These are phyloP conservation scores for Candolleomyces eurysporus DNA, from an alignment of 768 basidiomycete species.

Conservation along the genomic window DNA sequence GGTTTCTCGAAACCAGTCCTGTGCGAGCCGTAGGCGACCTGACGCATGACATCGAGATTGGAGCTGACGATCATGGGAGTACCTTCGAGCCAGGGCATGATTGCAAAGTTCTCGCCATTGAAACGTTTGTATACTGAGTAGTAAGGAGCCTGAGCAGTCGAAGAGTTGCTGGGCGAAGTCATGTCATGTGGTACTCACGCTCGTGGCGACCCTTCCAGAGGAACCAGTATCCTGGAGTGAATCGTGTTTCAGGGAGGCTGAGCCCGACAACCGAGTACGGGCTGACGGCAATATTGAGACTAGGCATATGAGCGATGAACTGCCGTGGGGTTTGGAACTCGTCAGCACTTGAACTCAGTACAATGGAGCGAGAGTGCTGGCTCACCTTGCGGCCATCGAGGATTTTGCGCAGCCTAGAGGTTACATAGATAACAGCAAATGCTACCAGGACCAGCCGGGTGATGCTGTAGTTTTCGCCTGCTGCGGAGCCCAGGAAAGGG, in stretches of 20 bases:
- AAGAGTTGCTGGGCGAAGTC: too few species aligned
- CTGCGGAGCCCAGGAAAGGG: too few species aligned
- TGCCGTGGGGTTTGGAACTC: conserved; percentile 11
- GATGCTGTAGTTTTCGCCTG: too few species aligned
- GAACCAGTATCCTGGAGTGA: conserved; percentile 38
- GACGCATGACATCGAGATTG: conserved; percentile 46
- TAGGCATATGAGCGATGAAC: conserved; percentile 36
- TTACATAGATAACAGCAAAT: conserved; percentile 22
- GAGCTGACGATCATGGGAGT: conserved; percentile 37
- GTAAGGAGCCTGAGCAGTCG: too few species aligned
- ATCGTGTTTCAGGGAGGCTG: conserved; percentile 38
- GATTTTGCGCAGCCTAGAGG: conserved; percentile 30
- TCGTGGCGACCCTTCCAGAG: conserved; percentile 35
- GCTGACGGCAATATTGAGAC: conserved; percentile 39
- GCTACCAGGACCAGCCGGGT: not conserved
- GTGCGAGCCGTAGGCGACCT: conserved; percentile 38
- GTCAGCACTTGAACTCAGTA: not conserved
- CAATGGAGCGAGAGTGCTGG: not conserved
- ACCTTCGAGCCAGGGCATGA: conserved; percentile 39
- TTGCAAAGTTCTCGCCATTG: conserved; percentile 37
- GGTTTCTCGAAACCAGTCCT: conserved; percentile 43
- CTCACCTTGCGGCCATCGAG: conserved; percentile 30
- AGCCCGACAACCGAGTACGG: conserved; percentile 36
- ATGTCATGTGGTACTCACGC: not conserved
- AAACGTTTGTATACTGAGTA: conserved; percentile 33